Evolutionary conservation across 768 basidiomycete species (phyloP).

Genomic region (Gymnopilus dilepis): DNA sequence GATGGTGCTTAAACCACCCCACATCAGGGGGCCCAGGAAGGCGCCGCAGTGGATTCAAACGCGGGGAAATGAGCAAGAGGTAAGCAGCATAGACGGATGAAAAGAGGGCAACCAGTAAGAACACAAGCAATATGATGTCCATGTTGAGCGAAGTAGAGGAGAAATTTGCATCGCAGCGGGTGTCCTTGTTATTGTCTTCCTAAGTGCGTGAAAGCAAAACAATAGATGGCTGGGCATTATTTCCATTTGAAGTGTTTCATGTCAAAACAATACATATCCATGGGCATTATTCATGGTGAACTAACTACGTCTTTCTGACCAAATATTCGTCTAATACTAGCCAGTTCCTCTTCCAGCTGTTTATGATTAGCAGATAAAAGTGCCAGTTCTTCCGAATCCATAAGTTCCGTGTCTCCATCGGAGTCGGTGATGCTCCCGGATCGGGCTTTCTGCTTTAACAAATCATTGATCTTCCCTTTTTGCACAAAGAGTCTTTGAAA

Average conservation of each 20-base stretch:
- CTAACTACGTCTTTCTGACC: conserved; percentile 1
- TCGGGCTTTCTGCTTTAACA: conserved; percentile 47
- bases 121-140: conserved; percentile 11
- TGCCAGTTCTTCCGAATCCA: conserved; percentile 58
- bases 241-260: too few relatives aligned
- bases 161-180: conserved; percentile 6
- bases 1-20: conserved; percentile 57
- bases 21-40: conserved; percentile 66
- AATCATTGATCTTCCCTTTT: conserved; percentile 55
- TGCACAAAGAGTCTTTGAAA: conserved; percentile 54
- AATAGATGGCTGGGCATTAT: too few relatives aligned
- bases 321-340: conserved; percentile 44
- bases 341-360: conserved; percentile 56
- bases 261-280: too few relatives aligned
- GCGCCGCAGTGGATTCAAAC: conserved; percentile 51
- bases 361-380: conserved; percentile 50
- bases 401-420: conserved; percentile 56
- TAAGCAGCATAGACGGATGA: conserved; percentile 34
- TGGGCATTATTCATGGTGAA: too few relatives aligned
- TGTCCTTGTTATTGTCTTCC: conserved; percentile 8
- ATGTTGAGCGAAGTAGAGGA: too few relatives aligned
- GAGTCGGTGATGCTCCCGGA: conserved; percentile 50
- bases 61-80: conserved; percentile 36
- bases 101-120: conserved; percentile 17
- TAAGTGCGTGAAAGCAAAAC: background rate